phyloP scores from a whole-genome alignment of 129 eudicot genomes.

The Chrysanthemum makinoi region DNA sequence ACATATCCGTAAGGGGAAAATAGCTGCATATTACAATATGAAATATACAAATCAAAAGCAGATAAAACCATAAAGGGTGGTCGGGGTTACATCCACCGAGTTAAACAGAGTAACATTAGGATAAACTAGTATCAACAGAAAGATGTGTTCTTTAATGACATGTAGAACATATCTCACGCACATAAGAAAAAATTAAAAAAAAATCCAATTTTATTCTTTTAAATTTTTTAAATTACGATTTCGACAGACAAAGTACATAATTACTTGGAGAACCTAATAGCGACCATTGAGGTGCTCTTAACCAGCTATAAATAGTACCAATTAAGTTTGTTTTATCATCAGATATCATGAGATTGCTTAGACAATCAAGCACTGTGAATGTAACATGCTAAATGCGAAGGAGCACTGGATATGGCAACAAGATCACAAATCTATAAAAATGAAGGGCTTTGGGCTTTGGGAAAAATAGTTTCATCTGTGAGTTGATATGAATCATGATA shows the following conservation, averaged over 20 bases:
- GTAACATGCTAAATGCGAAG: neutral
- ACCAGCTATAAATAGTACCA: no score
- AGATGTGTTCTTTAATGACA: neutral
- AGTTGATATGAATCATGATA: neutral
- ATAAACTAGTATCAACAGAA: constrained; percentile 11
- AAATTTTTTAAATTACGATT: constrained; percentile 2
- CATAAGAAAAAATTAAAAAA: neutral
- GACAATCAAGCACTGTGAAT: constrained; percentile 6
- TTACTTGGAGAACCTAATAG: constrained; percentile 14
- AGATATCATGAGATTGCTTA: constrained; percentile 11
- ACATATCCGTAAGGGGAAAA: constrained; percentile 77
- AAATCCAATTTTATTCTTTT: neutral
- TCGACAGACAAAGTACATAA: neutral
- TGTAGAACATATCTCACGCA: neutral
- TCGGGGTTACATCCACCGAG: constrained; percentile 7
- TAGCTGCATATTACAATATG: constrained; percentile 42
- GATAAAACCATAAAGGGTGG: constrained; percentile 13
- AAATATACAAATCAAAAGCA: constrained; percentile 16
- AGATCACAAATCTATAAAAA: no score
- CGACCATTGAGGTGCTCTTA: constrained; percentile 12
- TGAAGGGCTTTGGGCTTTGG: no score
- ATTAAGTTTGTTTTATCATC: neutral
- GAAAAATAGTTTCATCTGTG: neutral
- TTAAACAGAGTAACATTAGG: neutral
- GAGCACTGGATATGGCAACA: no score